phyloP scores from a whole-genome alignment of 257 asterid genomes.

The Paulownia fortunei region DNA sequence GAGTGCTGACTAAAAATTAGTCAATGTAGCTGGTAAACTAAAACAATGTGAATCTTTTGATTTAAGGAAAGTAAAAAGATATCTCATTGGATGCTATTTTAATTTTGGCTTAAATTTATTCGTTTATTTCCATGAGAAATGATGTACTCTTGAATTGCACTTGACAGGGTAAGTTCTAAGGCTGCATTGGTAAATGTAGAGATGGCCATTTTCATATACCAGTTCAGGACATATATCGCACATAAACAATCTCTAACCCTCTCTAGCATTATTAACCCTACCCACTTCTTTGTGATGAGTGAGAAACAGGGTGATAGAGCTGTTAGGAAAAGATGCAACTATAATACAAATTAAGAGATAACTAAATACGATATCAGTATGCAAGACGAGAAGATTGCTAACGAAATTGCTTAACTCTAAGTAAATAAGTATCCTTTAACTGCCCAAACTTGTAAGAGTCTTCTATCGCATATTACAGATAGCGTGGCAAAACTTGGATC shows the following conservation, averaged over 20 bases:
- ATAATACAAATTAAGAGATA: background rate
- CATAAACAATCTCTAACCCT: background rate
- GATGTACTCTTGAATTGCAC: background rate
- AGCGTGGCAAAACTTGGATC: background rate
- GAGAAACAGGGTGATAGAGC: background rate
- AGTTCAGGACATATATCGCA: background rate
- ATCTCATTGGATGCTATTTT: background rate
- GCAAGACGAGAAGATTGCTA: background rate
- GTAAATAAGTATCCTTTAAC: too few relatives aligned
- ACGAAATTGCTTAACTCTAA: background rate
- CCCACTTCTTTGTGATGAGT: background rate
- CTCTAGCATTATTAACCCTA: background rate
- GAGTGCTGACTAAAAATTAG: too few relatives aligned
- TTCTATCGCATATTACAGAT: too few relatives aligned
- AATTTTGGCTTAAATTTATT: background rate
- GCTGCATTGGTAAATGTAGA: background rate
- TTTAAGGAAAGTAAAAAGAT: background rate
- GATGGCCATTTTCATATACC: background rate
- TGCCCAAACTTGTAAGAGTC: too few relatives aligned
- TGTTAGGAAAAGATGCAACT: background rate
- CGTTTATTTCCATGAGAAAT: background rate
- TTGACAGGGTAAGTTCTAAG: background rate
- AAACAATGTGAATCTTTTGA: background rate
- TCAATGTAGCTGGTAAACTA: too few relatives aligned
- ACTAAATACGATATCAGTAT: background rate